phyloP scores from a whole-genome alignment of 768 basidiomycete species.

The Nidularia sp. region DNA sequence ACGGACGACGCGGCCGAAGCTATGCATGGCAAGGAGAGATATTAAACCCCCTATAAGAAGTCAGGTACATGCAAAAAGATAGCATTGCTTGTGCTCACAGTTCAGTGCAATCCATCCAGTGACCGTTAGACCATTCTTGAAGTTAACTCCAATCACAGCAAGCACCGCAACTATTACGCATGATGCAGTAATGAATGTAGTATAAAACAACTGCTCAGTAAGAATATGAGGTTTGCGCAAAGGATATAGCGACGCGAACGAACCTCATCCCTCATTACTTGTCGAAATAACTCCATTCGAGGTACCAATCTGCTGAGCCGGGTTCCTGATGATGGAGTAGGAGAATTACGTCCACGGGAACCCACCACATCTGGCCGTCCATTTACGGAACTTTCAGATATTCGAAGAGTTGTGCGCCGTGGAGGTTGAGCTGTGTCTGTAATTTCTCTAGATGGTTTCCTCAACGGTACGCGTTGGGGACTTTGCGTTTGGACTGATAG shows the following conservation, averaged over 20 bases:
- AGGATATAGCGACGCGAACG: slow-evolving; percentile 6
- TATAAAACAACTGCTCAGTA: slow-evolving; percentile 43
- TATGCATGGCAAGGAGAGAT: slow-evolving; percentile 53
- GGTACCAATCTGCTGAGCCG: slow-evolving; percentile 46
- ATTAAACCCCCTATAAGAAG: slow-evolving; percentile 44
- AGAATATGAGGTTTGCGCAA: background rate
- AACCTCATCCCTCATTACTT: slow-evolving; percentile 64
- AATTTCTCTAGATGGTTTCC: background rate
- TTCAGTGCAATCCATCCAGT: slow-evolving; percentile 51
- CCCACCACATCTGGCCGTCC: slow-evolving; percentile 4
- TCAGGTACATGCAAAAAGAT: slow-evolving; percentile 5
- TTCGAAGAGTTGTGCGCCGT: background rate
- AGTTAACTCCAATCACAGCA: slow-evolving; percentile 45
- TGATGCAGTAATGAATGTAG: slow-evolving; percentile 45
- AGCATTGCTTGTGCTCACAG: slow-evolving; percentile 31
- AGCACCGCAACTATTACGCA: slow-evolving; percentile 46
- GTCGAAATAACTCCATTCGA: slow-evolving; percentile 47
- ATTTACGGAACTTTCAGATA: slow-evolving; percentile 3
- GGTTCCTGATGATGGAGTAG: slow-evolving; percentile 27
- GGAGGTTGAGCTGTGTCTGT: background rate
- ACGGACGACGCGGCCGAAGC: slow-evolving; percentile 53
- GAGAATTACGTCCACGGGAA: slow-evolving; percentile 12
- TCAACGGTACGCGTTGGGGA: background rate
- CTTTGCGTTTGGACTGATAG: background rate
- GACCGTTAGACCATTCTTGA: slow-evolving; percentile 38